These are phyloP conservation scores for Leccinum fibrillosum DNA, from an alignment of 768 basidiomycete species.

Conservation along the genomic window DNA sequence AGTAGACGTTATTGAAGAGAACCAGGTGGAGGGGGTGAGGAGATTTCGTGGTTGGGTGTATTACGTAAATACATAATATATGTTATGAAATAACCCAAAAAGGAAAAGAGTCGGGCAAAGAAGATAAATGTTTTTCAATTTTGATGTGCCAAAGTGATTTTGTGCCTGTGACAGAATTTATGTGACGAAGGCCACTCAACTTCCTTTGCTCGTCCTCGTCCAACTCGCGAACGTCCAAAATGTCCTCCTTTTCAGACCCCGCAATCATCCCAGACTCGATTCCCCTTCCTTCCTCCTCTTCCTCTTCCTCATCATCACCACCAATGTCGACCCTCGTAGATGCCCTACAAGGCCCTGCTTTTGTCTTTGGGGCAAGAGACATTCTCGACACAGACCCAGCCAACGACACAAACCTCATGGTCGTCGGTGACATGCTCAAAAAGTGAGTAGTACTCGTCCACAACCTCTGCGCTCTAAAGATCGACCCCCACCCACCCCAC, in stretches of 20 bases:
- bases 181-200: constrained; percentile 17
- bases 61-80: constrained; percentile 18
- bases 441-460: constrained; percentile 37
- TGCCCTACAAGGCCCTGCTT: constrained; percentile 1
- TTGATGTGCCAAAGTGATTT: constrained; percentile 20
- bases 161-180: constrained; percentile 37
- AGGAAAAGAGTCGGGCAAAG: constrained; percentile 18
- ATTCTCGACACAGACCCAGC: constrained; percentile 28
- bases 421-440: constrained; percentile 48
- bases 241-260: background rate
- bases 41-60: constrained; percentile 2
- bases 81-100: constrained; percentile 12
- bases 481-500: constrained; percentile 3
- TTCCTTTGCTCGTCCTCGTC: background rate
- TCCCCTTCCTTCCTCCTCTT: constrained; percentile 28
- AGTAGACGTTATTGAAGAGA: constrained; percentile 50
- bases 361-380: constrained; percentile 27
- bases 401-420: constrained; percentile 47
- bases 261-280: background rate
- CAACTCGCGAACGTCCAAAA: background rate
- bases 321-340: constrained; percentile 10
- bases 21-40: constrained; percentile 22
- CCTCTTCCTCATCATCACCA: constrained; percentile 19
- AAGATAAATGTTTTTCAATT: constrained; percentile 28
- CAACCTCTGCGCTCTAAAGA: constrained; percentile 10